Base-by-base conservation (phyloP, 257 asterid genomes). In the Solanum paucissectum region DNA sequence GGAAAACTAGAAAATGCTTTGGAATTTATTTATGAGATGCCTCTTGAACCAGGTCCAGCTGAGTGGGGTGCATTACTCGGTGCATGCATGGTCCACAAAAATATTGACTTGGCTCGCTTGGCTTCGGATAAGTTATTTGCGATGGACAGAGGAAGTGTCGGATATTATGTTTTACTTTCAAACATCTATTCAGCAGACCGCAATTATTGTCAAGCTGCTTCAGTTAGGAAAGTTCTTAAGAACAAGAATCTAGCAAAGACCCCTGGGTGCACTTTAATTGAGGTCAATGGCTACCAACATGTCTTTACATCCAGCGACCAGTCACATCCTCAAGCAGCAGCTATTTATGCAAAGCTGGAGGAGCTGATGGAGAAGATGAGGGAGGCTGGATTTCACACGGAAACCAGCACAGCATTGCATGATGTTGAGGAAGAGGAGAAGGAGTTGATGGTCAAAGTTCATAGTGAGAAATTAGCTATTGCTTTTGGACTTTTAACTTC, bases 361-460 rank as follows among this genome's bases (percentile, higher is more conserved):
- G 88, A 89, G 86, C 88, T 92, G 83, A 90, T 92, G 93, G 92
- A 83, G 23, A 94, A 87, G 93, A 94, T 95, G 96, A 93, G 90
- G 90, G 94, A 91, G 83, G 95, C 91, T 36, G 99, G 99, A 87
- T 96, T 95, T 88, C 91, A 92, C 73, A 91, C 93, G 3, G 98
- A 94, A 81, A 95, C 96, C 20, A 88, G 86, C 74, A 91, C 93
- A 33, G 93, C 99, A 32, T 84, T 95, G 92, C 99, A 95, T 89
- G 98, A 96, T 87, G 99, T 95, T 86, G 98, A 96, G 92, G 96
- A 95, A 87, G 98, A 96, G 88, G 98, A 96, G 93, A 96, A 95
- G 93, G 98, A 95, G 93, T 81, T 94, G 18, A 92, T 94, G 93
- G 96, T 95, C 77, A 94, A 83, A 89, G 95, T 95, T 91, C 98